Percentiles rank a stretch among this genome's conserved stretches.
Evolutionary conservation across 192 early-diverging fungal genomes (phyloP).

Genomic region (Backusella parvicylindrica): DNA sequence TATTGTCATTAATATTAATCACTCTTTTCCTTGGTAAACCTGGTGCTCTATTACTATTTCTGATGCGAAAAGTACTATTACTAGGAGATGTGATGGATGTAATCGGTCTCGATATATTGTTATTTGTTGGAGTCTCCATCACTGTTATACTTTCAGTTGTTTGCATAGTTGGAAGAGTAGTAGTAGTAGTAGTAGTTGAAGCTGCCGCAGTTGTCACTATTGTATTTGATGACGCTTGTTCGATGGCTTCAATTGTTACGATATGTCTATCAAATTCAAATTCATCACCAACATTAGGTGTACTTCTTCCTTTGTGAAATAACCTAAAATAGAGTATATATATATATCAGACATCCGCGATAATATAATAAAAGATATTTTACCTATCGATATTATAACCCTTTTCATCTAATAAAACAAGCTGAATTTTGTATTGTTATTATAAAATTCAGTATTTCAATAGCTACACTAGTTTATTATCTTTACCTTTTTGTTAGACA

Average conservation of each 20-base stretch:
- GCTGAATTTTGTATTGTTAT: slow-evolving; percentile 16
- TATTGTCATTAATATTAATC: background rate
- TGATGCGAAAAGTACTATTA: background rate
- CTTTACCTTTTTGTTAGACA: slow-evolving; percentile 21
- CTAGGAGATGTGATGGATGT: background rate
- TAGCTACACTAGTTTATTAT: background rate
- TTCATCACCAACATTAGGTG: slow-evolving; percentile 38
- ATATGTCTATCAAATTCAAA: slow-evolving; percentile 49
- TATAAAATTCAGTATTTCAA: background rate
- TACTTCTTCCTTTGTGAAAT: slow-evolving; percentile 11
- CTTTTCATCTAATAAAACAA: slow-evolving; percentile 44
- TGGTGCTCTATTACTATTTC: background rate
- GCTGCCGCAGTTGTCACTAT: background rate
- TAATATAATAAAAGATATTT: background rate
- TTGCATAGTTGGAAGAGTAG: background rate
- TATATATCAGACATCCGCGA: background rate
- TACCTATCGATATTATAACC: slow-evolving; percentile 43
- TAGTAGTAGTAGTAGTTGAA: background rate
- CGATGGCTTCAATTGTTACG: slow-evolving; percentile 40
- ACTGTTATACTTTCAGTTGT: background rate
- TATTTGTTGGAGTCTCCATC: background rate
- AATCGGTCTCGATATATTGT: background rate
- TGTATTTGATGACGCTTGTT: background rate
- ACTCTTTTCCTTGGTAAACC: background rate
- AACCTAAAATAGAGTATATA: slow-evolving; percentile 2